A percentile compares a stretch with the other conserved stretches of the same genome.
These are phyloP conservation scores for Lathyrus aphaca DNA, from an alignment of 306 rosid genomes.

Conservation along the genomic window DNA sequence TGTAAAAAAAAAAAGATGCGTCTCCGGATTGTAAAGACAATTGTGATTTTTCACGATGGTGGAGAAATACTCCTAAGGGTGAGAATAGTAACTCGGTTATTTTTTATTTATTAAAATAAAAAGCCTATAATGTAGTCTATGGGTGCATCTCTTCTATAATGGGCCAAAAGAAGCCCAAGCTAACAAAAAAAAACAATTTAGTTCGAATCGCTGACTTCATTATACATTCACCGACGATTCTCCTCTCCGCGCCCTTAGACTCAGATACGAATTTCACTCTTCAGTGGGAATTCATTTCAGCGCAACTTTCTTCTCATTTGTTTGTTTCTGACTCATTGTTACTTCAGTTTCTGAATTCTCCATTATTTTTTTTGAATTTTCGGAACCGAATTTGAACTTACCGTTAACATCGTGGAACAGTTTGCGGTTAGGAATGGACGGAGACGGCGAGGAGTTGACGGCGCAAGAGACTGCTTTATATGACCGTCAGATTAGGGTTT, in stretches of 20 bases:
- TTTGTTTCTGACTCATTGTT: neutral
- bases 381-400: neutral
- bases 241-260: constrained; percentile 1
- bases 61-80: too few relatives aligned
- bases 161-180: neutral
- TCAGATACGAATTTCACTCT: constrained; percentile 15
- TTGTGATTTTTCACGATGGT: too few relatives aligned
- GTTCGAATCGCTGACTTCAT: neutral
- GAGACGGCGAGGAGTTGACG: constrained; percentile 77
- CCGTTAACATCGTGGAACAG: constrained; percentile 38
- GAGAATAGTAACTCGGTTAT: too few relatives aligned
- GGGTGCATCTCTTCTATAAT: neutral
- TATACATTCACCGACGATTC: constrained; percentile 10
- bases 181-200: neutral
- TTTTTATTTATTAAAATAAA: too few relatives aligned
- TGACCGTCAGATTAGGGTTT: constrained; percentile 99
- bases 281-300: constrained; percentile 2
- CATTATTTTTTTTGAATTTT: neutral
- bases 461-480: constrained; percentile 94
- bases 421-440: constrained; percentile 67
- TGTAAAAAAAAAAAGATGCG: too few relatives aligned
- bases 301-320: neutral
- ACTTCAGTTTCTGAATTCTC: neutral
- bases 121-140: too few relatives aligned
- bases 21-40: too few relatives aligned